Conservation (phyloP, 1,139 yeast species). For the Candida sp. region DNA sequence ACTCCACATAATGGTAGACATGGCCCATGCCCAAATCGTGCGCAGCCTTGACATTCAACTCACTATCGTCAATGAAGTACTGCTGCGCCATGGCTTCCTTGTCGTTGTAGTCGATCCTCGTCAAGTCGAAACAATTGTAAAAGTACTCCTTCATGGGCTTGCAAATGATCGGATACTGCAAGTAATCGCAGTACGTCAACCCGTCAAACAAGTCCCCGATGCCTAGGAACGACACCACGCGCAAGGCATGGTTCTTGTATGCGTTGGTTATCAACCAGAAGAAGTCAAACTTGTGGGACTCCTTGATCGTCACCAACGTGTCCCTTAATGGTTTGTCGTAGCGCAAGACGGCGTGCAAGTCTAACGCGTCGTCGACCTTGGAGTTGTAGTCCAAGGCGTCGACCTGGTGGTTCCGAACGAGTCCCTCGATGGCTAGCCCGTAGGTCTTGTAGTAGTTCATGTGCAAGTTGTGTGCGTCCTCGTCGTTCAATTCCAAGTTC, state of each 20-base stretch:
- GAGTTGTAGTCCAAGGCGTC: slow-evolving; percentile 90
- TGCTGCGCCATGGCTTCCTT: slow-evolving; percentile 33
- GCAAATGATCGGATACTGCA: slow-evolving; percentile 68
- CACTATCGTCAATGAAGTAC: slow-evolving; percentile 86
- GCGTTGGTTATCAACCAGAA: slow-evolving; percentile 96
- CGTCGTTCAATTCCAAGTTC: slow-evolving; percentile 62
- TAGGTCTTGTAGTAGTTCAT: slow-evolving; percentile 79
- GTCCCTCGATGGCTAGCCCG: slow-evolving; percentile 93
- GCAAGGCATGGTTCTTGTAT: slow-evolving; percentile 83
- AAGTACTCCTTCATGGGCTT: slow-evolving; percentile 75
- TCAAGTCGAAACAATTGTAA: slow-evolving; percentile 60
- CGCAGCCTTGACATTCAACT: slow-evolving; percentile 64
- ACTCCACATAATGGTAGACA: slow-evolving; percentile 63
- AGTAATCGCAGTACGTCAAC: slow-evolving; percentile 88
- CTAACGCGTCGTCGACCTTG: slow-evolving; percentile 91
- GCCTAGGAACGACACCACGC: slow-evolving; percentile 80
- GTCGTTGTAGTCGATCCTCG: slow-evolving; percentile 59
- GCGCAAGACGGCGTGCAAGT: slow-evolving; percentile 71
- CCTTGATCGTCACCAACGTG: slow-evolving; percentile 50
- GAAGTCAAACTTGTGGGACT: slow-evolving; percentile 36
- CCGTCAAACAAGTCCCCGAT: slow-evolving; percentile 94
- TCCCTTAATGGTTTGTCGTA: slow-evolving; percentile 62
- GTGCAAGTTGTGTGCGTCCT: slow-evolving; percentile 79
- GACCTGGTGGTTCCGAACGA: slow-evolving; percentile 76
- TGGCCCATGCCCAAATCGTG: slow-evolving; percentile 52